A percentile compares a stretch with the other conserved stretches of the same genome.
phyloP scores from a whole-genome alignment of 495 filamentous ascomycete species.

The Penicilliopsis zonata region DNA sequence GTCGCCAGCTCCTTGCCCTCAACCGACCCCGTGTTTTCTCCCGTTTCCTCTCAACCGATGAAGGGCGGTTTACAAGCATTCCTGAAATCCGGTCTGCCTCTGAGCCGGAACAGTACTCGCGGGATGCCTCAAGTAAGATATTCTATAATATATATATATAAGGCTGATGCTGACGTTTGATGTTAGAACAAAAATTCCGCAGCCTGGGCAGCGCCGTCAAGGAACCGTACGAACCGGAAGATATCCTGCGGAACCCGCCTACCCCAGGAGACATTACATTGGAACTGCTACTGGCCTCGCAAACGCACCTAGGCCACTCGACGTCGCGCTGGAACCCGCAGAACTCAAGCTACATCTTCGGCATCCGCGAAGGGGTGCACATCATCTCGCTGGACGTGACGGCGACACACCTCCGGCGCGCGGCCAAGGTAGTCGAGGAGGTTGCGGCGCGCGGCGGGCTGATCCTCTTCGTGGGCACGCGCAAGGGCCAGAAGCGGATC shows the following conservation, averaged over 20 bases:
- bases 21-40: conserved; percentile 22
- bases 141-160: too few relatives aligned
- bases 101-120: neutral
- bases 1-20: conserved; percentile 31
- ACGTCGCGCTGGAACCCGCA: conserved; percentile 91
- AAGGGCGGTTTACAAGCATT: too few relatives aligned
- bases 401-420: conserved; percentile 77
- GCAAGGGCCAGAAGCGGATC: conserved; percentile 59
- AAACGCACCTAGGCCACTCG: conserved; percentile 84
- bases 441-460: conserved; percentile 73
- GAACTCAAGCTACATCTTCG: conserved; percentile 91
- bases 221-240: conserved; percentile 49
- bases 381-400: conserved; percentile 86
- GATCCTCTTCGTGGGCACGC: conserved; percentile 83
- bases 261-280: conserved; percentile 69
- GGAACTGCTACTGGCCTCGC: conserved; percentile 81
- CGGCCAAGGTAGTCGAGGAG: conserved; percentile 78
- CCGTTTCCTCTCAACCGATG: conserved; percentile 26
- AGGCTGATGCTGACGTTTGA: neutral
- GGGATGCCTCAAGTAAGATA: too few relatives aligned
- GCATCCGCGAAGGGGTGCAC: conserved; percentile 80
- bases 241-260: conserved; percentile 59
- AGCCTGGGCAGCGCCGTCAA: conserved; percentile 16
- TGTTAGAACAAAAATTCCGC: conserved; percentile 20
- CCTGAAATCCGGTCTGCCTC: neutral